Evolutionary conservation across 1,139 yeast species (phyloP), one percentile per base, ranked within the genome.

Genomic region (Sugiyamaella japonica): DNA sequence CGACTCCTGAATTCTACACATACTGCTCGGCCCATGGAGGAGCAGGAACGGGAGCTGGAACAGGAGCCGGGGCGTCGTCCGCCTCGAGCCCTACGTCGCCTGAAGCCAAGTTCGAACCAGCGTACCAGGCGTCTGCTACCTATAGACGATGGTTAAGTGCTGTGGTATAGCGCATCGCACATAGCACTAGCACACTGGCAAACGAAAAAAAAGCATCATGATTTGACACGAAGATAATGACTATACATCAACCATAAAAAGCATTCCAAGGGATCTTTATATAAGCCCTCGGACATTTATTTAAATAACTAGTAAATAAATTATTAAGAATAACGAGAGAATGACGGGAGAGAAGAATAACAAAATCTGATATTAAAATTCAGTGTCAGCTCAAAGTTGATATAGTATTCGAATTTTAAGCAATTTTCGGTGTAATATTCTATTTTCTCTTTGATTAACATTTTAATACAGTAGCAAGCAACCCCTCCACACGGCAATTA

Each of bases 81-180:
- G 34, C 34, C n/a, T 29, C 34, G 10, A 29, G 34, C 34, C 56
- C 57, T 29, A 48, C 37, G 43, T 49, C 48, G 46, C 50, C 29
- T 17, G 43, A 10, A 9, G 39, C 20, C 13, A 46, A 36, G n/a
- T 23, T 25, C 37, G 38, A 40, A 23, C 42, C 48, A 51, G 46
- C 49, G 54, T 51, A 57, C 31, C 54, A 58, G 36, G 57, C 63
- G 16, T 58, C 63, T 29, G 56, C 57, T 29, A 63, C 61, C 43
- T 63, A 63, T 50, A 54, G 65, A 47, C 57, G 59, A 39, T 63
- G 66, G 66, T 56, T 63, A 36, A 58, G 64, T 15, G 63, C 62
- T 32, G 59, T 42, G 32, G 57, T 55, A 9, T 54, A 45, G 37
- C 15, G n/a, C 6, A 20, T 20, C 6, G 25, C n/a, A 20, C 25